Evolutionary conservation across 2,329 filamentous ascomycete genomes (phyloP), one percentile per base, ranked within the genome.

Genomic region (Penicillium sp.): DNA sequence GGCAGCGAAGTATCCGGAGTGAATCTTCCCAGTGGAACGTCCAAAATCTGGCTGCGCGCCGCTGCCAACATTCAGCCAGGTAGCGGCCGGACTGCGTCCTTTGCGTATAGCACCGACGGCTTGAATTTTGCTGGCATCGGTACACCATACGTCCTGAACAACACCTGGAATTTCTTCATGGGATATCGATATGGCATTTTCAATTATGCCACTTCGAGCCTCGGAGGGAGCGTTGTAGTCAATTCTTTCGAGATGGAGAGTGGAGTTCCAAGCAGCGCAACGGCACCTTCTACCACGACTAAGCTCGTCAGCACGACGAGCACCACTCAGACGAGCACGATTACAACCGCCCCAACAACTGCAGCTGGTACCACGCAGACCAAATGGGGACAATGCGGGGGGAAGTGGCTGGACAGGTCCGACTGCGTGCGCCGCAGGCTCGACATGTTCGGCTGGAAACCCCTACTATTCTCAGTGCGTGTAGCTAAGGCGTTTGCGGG

Each of bases 121-220:
- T 64, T 65, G 5, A 72, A 40, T 0, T 83, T 80, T 53, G 71
- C 62, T 10, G 62, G 57, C 14, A 71, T 77, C 40, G 82, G 70
- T 7, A 64, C 63, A 0, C 65, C 71, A 0, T 79, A 76, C 10
- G 67, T 71, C 5, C 63, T 84, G 63, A 76, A 74, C 60, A 79
- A 67, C 14, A 73, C 76, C 8, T 84, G 81, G 81, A 64, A 73
- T 4, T 82, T 78, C 67, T 84, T 83, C 54, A 78, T 81, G 60
- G 82, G 80, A 0, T 83, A 83, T 60, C 73, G 82, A 0, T 84
- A 74, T 63, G 82, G 77, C 0, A 79, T 83, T 16, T 84, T 84
- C 63, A 84, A 83, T 65, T 82, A 75, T 70, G 82, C 81, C 0
- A 83, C 81, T 3, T 74, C 72, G 42, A 69, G 66, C 0, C 64